Base-by-base conservation (phyloP, 139 green algal genomes). In the Nannochloris sp. region DNA sequence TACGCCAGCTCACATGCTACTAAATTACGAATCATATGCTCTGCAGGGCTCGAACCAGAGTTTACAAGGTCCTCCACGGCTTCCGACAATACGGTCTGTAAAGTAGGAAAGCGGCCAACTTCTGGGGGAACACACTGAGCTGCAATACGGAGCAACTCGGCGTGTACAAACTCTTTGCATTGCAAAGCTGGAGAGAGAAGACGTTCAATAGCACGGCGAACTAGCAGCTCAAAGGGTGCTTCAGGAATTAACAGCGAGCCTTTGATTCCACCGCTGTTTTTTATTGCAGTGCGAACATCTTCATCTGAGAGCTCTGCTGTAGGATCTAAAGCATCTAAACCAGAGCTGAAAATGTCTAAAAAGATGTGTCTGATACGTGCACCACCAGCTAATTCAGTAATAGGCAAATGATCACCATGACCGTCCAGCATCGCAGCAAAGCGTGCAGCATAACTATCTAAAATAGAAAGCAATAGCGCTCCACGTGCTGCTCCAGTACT, bases 191-290 rank as follows among this genome's bases (percentile, higher is more conserved):
- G 88, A 2, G 76, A 54, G 55, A 92, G 80, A 47, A 98, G 81
- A 6, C 73, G 68, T 25, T 68, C 61, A 45, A 97, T 88, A 8
- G 82, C 78, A 2, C 83, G 72, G 4, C 91, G 72, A 27, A 92
- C 84, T 47, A 98, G 75, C 67, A 97, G 71, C 84, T 98, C 92
- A 76, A 98, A 98, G 1, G 92, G 92, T 39, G 91, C 91, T 74
- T 97, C 87, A 4, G 88, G 90, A 36, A 97, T 90, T 10, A 96
- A 69, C 61, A 95, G 75, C 9, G 74, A 83, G 60, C 85, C 88
- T 32, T 64, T 83, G 33, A 95, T 85, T 38, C 91, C 92, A 23
- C 80, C 85, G 34, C 77, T 87, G 82, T 97, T 97, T 63, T 90
- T 87, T 60, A 97, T 96, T 54, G 90, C 91, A 7, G 89, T 97